Evolutionary conservation across 352 stramenopile genomes (phyloP).

Genomic region (Phytophthora megakarya): DNA sequence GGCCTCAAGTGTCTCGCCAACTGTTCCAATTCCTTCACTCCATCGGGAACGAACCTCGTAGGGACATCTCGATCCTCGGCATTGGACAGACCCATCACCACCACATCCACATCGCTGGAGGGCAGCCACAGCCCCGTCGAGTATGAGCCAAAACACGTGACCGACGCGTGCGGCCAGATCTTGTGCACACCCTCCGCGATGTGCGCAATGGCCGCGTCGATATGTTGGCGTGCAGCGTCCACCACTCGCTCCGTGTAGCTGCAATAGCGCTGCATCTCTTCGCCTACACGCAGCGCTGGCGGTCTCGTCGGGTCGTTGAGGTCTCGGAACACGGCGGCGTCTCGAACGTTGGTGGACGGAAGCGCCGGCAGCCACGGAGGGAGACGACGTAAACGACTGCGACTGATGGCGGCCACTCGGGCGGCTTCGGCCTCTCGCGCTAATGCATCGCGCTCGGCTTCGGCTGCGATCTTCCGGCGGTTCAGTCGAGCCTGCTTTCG

Average conservation of each 20-base stretch:
- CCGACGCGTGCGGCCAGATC: constrained; percentile 77
- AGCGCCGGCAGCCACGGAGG: constrained; percentile 39
- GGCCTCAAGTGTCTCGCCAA: constrained; percentile 53
- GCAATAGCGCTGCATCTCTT: constrained; percentile 71
- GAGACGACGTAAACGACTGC: constrained; percentile 33
- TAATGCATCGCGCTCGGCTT: constrained; percentile 26
- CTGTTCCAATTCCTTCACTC: constrained; percentile 60
- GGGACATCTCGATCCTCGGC: constrained; percentile 42
- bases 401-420: constrained; percentile 35
- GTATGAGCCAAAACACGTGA: constrained; percentile 86
- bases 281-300: constrained; percentile 40
- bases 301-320: constrained; percentile 30
- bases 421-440: constrained; percentile 34
- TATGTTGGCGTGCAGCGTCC: constrained; percentile 51
- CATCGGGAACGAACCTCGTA: constrained; percentile 51
- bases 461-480: constrained; percentile 42
- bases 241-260: constrained; percentile 68
- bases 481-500: constrained; percentile 48
- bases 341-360: constrained; percentile 21
- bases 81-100: constrained; percentile 73
- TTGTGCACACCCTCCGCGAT: constrained; percentile 65
- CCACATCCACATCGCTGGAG: constrained; percentile 89
- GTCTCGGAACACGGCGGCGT: constrained; percentile 21
- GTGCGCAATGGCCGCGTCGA: constrained; percentile 76
- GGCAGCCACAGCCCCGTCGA: constrained; percentile 88